These are phyloP conservation scores for Hemisphaericaspora xylanilytica DNA, from an alignment of 1,139 yeast species.

Conservation along the genomic window DNA sequence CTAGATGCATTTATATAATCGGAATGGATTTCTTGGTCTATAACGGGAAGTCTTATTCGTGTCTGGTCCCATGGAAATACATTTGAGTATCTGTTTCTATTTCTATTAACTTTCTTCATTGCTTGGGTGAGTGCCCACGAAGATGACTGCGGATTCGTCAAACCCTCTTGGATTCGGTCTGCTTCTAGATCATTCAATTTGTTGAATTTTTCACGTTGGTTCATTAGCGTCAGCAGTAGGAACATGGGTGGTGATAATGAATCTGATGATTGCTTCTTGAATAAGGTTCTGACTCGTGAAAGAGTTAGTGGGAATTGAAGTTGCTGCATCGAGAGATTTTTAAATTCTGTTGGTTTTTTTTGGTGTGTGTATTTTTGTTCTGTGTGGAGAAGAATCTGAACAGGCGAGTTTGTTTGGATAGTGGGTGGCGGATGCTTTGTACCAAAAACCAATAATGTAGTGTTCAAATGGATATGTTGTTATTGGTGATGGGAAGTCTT, in stretches of 20 bases:
- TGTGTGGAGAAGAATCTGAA: too few species aligned
- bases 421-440: too few species aligned
- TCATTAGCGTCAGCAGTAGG: constrained; percentile 2
- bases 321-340: not conserved
- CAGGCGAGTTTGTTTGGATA: too few species aligned
- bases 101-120: constrained; percentile 16
- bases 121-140: constrained; percentile 27
- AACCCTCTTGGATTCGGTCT: constrained; percentile 18
- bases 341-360: constrained; percentile 3
- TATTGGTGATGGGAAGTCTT: too few species aligned
- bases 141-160: constrained; percentile 16
- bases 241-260: constrained; percentile 1
- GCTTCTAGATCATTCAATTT: constrained; percentile 18
- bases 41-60: constrained; percentile 31
- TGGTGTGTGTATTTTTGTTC: not conserved
- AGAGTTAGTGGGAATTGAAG: not conserved
- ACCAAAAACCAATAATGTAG: too few species aligned
- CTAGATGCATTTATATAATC: constrained; percentile 47
- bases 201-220: constrained; percentile 16
- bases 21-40: constrained; percentile 9
- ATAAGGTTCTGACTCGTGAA: not conserved
- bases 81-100: constrained; percentile 39
- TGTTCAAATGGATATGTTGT: too few species aligned
- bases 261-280: not conserved
- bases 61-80: constrained; percentile 44